phyloP scores from a whole-genome alignment of 2,329 filamentous ascomycete species.

The Penicillium sp. region DNA sequence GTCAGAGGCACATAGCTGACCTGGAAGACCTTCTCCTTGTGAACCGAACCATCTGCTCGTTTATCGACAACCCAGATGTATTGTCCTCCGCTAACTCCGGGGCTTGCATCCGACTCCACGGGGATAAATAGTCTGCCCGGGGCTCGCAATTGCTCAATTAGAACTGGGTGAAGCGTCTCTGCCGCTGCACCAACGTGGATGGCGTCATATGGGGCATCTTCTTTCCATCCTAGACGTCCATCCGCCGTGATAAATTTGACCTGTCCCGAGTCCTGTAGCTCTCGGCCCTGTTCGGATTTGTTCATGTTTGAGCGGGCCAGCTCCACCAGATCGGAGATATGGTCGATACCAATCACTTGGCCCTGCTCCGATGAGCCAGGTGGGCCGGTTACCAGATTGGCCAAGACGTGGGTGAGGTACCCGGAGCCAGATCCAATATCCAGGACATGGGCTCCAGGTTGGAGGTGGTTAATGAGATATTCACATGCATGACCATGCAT shows the following conservation, averaged over 20 bases:
- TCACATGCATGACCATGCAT: conserved; percentile 69
- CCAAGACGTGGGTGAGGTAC: conserved; percentile 85
- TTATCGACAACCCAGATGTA: conserved; percentile 66
- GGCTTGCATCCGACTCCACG: conserved; percentile 49
- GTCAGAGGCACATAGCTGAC: conserved; percentile 66
- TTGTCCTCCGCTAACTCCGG: conserved; percentile 44
- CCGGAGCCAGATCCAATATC: conserved; percentile 76
- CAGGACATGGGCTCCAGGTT: conserved; percentile 58
- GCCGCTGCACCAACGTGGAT: conserved; percentile 95
- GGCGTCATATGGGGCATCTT: conserved; percentile 71
- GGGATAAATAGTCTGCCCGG: conserved; percentile 75
- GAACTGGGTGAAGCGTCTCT: conserved; percentile 64
- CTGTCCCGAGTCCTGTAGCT: conserved; percentile 61
- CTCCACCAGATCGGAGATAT: conserved; percentile 64
- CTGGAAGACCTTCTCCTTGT: conserved; percentile 58
- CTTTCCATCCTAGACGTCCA: conserved; percentile 65
- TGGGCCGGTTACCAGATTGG: conserved; percentile 62
- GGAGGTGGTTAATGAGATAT: conserved; percentile 59
- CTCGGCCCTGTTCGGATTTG: conserved; percentile 59
- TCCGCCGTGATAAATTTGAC: conserved; percentile 76
- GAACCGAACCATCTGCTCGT: conserved; percentile 56
- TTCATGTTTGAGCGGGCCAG: conserved; percentile 65
- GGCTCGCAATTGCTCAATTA: conserved; percentile 73
- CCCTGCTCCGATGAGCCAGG: conserved; percentile 35
- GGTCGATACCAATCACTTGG: conserved; percentile 70